Conservation (phyloP, 164 flowering plant genomes). For the Chimonanthus salicifolius region DNA sequence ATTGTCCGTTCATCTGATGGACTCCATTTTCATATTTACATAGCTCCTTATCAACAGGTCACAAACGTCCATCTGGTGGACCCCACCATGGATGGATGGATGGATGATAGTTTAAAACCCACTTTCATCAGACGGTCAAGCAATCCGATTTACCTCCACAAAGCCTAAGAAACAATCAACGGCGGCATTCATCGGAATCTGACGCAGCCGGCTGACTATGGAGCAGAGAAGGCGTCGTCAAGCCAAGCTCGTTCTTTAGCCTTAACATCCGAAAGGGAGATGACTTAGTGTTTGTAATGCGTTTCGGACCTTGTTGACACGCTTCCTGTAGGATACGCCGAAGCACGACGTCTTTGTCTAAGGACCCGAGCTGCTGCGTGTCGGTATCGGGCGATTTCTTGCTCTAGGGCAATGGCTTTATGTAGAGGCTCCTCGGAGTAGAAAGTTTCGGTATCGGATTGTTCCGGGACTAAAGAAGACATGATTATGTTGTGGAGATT, state of each 20-base stretch:
- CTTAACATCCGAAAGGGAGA: constrained; percentile 1
- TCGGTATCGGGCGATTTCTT: too few species aligned
- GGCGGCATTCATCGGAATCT: too few species aligned
- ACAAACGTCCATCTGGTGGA: too few species aligned
- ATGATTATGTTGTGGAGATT: constrained; percentile 9
- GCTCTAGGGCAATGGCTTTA: constrained; percentile 26
- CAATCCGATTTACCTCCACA: too few species aligned
- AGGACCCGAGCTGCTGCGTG: constrained; percentile 3
- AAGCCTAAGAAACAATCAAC: not conserved
- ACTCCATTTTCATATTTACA: too few species aligned
- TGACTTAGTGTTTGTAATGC: constrained; percentile 13
- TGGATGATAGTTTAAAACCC: too few species aligned
- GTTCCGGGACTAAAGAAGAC: constrained; percentile 31
- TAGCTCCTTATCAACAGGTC: too few species aligned
- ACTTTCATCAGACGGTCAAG: too few species aligned
- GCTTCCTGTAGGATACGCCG: constrained; percentile 50
- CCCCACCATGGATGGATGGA: too few species aligned
- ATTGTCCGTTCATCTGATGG: too few species aligned
- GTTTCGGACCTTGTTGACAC: constrained; percentile 29
- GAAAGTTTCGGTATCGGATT: constrained; percentile 9
- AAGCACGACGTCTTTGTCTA: constrained; percentile 54
- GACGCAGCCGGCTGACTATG: not conserved
- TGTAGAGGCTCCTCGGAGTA: constrained; percentile 22
- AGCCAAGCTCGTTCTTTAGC: constrained; percentile 24
- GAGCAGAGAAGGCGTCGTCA: constrained; percentile 39